Evolutionary conservation across 2,329 filamentous ascomycete genomes (phyloP).

Genomic region (Cytospora paraplurivora): DNA sequence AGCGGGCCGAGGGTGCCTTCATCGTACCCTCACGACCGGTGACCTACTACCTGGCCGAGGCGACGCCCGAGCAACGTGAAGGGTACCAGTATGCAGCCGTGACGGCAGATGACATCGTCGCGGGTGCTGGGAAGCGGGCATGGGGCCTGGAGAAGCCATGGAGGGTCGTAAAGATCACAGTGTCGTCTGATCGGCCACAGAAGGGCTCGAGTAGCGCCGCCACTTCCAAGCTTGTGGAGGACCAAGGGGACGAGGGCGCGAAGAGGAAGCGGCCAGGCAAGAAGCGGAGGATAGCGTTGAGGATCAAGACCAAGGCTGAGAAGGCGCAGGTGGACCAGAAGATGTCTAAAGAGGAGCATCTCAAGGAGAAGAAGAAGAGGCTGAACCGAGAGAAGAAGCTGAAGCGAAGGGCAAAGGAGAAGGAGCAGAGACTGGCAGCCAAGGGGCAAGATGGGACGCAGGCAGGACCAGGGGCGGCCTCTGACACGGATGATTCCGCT

Average conservation of each 20-base stretch:
- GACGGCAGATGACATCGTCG: conserved; percentile 53
- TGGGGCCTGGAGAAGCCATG: conserved; percentile 65
- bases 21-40: conserved; percentile 45
- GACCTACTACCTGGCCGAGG: conserved; percentile 52
- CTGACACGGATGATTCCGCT: conserved; percentile 19
- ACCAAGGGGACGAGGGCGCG: conserved; percentile 31
- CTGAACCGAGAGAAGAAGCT: conserved; percentile 63
- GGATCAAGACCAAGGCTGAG: conserved; percentile 47
- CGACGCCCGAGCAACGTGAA: conserved; percentile 41
- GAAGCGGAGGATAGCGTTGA: conserved; percentile 56
- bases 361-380: conserved; percentile 64
- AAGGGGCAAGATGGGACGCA: conserved; percentile 18
- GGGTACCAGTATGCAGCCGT: conserved; percentile 52
- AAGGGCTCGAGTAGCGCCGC: neutral
- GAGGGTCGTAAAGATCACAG: conserved; percentile 52
- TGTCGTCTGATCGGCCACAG: conserved; percentile 35
- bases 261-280: conserved; percentile 56
- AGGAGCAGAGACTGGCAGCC: conserved; percentile 49
- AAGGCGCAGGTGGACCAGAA: conserved; percentile 43
- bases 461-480: conserved; percentile 11
- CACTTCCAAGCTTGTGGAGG: conserved; percentile 23
- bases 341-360: conserved; percentile 55
- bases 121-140: conserved; percentile 45
- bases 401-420: conserved; percentile 59
- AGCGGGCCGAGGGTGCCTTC: conserved; percentile 42